phyloP scores from a whole-genome alignment of 176 grass and related monocot species.

The Oryza nivara region DNA sequence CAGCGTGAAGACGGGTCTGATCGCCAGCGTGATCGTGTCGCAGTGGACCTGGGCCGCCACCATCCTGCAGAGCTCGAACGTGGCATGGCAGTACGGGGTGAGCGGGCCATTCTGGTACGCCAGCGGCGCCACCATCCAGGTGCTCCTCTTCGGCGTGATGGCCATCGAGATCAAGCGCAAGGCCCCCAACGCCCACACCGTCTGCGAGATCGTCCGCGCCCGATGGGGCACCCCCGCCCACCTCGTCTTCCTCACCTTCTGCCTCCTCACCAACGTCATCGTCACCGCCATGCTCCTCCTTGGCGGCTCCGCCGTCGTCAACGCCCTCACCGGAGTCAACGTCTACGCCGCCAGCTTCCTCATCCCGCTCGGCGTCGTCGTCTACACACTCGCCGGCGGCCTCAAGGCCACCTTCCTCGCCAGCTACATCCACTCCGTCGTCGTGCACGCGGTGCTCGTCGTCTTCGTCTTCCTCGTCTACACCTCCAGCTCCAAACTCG shows the following conservation, averaged over 20 bases:
- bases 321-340: constrained; percentile 73
- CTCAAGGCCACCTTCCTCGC: constrained; percentile 83
- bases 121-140: constrained; percentile 80
- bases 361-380: constrained; percentile 76
- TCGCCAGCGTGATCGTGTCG: constrained; percentile 79
- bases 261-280: constrained; percentile 78
- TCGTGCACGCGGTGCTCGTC: constrained; percentile 69
- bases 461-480: constrained; percentile 80
- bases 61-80: constrained; percentile 84
- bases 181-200: constrained; percentile 72
- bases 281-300: constrained; percentile 85
- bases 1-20: constrained; percentile 78
- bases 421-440: constrained; percentile 79
- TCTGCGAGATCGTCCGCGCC: constrained; percentile 71
- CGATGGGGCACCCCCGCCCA: constrained; percentile 60
- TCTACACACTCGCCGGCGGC: constrained; percentile 74
- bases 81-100: constrained; percentile 79
- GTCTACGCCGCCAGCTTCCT: constrained; percentile 78
- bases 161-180: constrained; percentile 88
- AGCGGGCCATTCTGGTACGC: constrained; percentile 87
- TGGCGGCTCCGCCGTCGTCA: constrained; percentile 78
- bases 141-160: constrained; percentile 79
- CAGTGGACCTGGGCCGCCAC: constrained; percentile 93
- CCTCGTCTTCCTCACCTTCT: constrained; percentile 72
- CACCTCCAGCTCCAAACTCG: constrained; percentile 53